phyloP scores from a whole-genome alignment of 1,284 basidiomycete species.

The Cryptococcus jaspeensis region DNA sequence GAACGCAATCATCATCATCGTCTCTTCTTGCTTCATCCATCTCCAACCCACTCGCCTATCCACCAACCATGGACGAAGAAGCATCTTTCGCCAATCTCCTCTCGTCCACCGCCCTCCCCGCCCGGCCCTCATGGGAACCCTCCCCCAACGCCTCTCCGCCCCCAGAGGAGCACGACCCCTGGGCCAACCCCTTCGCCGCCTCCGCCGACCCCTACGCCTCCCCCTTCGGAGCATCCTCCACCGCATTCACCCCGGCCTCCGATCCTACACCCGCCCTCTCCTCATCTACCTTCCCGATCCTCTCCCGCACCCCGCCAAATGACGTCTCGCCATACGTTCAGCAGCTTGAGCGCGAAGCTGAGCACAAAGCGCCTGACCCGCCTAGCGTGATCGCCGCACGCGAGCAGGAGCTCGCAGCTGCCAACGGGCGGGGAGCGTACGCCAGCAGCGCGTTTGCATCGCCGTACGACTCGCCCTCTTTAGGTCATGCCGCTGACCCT shows the following conservation, averaged over 20 bases:
- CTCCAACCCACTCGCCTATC: background rate
- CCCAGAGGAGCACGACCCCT: slow-evolving; percentile 35
- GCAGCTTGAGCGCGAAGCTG: slow-evolving; percentile 18
- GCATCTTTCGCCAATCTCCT: slow-evolving; percentile 43
- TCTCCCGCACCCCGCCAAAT: slow-evolving; percentile 6
- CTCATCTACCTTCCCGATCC: background rate
- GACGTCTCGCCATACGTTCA: slow-evolving; percentile 32
- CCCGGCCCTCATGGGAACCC: slow-evolving; percentile 30
- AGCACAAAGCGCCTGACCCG: slow-evolving; percentile 31
- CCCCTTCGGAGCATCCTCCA: background rate
- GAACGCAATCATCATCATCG: background rate
- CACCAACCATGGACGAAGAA: slow-evolving; percentile 44
- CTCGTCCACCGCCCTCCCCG: slow-evolving; percentile 33
- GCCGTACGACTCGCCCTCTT: background rate
- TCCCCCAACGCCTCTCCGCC: slow-evolving; percentile 5
- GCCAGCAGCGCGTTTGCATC: slow-evolving; percentile 16
- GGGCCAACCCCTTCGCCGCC: slow-evolving; percentile 50
- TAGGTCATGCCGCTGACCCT: background rate
- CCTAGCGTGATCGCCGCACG: slow-evolving; percentile 45
- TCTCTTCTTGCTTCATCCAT: background rate
- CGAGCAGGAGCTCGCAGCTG: slow-evolving; percentile 14
- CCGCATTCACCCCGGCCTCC: background rate
- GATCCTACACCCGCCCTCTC: background rate
- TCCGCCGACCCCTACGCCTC: slow-evolving; percentile 2
- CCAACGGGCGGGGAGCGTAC: slow-evolving; percentile 1